Evolutionary conservation across 2,329 filamentous ascomycete genomes (phyloP), one percentile per base, ranked within the genome.

Genomic region (Penicillium sp.): DNA sequence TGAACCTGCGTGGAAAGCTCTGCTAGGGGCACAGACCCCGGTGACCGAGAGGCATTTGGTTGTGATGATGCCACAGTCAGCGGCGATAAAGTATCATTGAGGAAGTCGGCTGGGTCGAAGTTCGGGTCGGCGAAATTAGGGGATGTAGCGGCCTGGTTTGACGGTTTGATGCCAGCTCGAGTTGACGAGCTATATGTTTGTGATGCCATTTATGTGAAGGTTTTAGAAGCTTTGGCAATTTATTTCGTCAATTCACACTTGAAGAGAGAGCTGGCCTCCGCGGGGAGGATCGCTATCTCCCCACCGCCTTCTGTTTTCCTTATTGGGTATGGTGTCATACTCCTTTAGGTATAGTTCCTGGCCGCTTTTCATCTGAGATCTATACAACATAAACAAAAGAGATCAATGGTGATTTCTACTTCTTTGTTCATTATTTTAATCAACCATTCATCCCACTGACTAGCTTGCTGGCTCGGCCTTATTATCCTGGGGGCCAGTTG

Each of bases 81-180:
- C 2, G 88, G 78, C 5, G 91, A 89, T 0, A 97, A 80, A 0
- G 84, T 83, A 56, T 85, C 79, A 75, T 97, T 97, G 66, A 97
- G 85, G 73, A 91, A 96, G 45, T 89, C 85, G 61, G 88, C 88
- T 4, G 92, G 83, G 72, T 96, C 90, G 74, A 97, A 97, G 42
- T 83, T 79, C 5, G 88, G 80, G 47, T 85, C 80, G 36, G 93
- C 80, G 73, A 97, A 97, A 53, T 88, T 90, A 82, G 71, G 92
- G 85, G 52, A 47, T 37, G 53, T 55, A 52, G 36, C 63, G 56
- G 56, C 49, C 49, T 38, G 55, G 85, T 66, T 68, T 74, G 58
- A 61, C 61, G 59, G 50, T 61, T 62, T 62, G 41, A 43, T 26
- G 14, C 47, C 55, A 26, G 60, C 59, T 57, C 59, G 58, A 8